Conservation (phyloP, 2,329 filamentous ascomycete genomes). For the Periglandula ipomoeae region DNA sequence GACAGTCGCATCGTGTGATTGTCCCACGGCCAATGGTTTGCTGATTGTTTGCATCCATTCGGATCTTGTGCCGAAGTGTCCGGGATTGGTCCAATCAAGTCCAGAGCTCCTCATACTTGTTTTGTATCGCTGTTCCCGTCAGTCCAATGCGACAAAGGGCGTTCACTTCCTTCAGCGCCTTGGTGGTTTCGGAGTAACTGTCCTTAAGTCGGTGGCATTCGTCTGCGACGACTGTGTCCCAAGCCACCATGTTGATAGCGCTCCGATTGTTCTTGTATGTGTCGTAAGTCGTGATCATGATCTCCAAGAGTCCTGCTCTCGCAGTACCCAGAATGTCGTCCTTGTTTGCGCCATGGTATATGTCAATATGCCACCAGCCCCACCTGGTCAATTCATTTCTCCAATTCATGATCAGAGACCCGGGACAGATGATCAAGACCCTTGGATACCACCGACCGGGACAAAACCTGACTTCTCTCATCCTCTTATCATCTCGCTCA, state of each 20-base stretch:
- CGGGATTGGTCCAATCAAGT: slow-evolving; percentile 95
- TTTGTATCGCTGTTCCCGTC: slow-evolving; percentile 94
- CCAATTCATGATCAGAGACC: slow-evolving; percentile 86
- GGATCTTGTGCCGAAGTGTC: slow-evolving; percentile 50
- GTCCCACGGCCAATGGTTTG: slow-evolving; percentile 73
- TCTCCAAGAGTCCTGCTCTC: slow-evolving; percentile 66
- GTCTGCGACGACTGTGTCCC: slow-evolving; percentile 92
- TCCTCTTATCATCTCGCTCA: slow-evolving; percentile 72
- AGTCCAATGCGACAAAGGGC: slow-evolving; percentile 85
- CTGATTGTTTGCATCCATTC: slow-evolving; percentile 76
- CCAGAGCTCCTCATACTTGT: slow-evolving; percentile 96
- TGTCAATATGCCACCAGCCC: slow-evolving; percentile 91
- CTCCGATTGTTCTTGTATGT: slow-evolving; percentile 76
- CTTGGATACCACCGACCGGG: slow-evolving; percentile 62
- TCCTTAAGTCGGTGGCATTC: slow-evolving; percentile 91
- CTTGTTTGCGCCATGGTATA: slow-evolving; percentile 63
- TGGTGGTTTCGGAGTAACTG: slow-evolving; percentile 63
- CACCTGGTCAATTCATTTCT: slow-evolving; percentile 74
- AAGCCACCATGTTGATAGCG: slow-evolving; percentile 71
- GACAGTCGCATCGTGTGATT: slow-evolving; percentile 84
- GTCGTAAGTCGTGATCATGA: slow-evolving; percentile 89
- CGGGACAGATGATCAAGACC: slow-evolving; percentile 80
- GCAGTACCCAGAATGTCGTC: slow-evolving; percentile 66
- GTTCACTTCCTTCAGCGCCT: slow-evolving; percentile 84
- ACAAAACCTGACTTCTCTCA: slow-evolving; percentile 71